A percentile compares a stretch with the other conserved stretches of the same genome.
Conservation (phyloP, 257 asterid genomes). For the Rhazya stricta region DNA sequence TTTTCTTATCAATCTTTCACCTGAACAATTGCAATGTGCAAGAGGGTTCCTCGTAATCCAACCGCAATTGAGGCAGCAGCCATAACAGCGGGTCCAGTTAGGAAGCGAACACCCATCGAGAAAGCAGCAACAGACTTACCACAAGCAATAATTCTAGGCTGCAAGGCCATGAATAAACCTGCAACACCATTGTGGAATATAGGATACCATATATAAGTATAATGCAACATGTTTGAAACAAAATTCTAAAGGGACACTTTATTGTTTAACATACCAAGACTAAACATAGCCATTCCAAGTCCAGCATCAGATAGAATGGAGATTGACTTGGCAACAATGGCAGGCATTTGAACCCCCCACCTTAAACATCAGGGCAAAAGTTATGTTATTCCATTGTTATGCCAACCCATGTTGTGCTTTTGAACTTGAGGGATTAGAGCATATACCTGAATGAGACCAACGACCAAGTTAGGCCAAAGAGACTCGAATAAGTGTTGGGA, state of each 20-base stretch:
- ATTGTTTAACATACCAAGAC: slow-evolving; percentile 34
- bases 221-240: neutral
- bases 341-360: slow-evolving; percentile 47
- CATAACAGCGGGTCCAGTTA: slow-evolving; percentile 48
- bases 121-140: slow-evolving; percentile 40
- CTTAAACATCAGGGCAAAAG: slow-evolving; percentile 14
- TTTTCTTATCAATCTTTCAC: neutral
- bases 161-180: slow-evolving; percentile 50
- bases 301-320: slow-evolving; percentile 47
- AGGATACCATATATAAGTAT: neutral
- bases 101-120: slow-evolving; percentile 40
- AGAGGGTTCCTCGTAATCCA: slow-evolving; percentile 35
- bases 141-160: slow-evolving; percentile 44
- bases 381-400: neutral
- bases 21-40: slow-evolving; percentile 44
- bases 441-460: slow-evolving; percentile 36
- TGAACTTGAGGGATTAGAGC: neutral
- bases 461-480: slow-evolving; percentile 41
- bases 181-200: slow-evolving; percentile 4
- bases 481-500: slow-evolving; percentile 48
- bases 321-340: slow-evolving; percentile 39
- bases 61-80: slow-evolving; percentile 43
- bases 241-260: neutral
- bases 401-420: neutral
- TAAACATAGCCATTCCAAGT: slow-evolving; percentile 53